Conservation (phyloP, 108 stramenopile genomes). For the Discostella stelligeroides region DNA sequence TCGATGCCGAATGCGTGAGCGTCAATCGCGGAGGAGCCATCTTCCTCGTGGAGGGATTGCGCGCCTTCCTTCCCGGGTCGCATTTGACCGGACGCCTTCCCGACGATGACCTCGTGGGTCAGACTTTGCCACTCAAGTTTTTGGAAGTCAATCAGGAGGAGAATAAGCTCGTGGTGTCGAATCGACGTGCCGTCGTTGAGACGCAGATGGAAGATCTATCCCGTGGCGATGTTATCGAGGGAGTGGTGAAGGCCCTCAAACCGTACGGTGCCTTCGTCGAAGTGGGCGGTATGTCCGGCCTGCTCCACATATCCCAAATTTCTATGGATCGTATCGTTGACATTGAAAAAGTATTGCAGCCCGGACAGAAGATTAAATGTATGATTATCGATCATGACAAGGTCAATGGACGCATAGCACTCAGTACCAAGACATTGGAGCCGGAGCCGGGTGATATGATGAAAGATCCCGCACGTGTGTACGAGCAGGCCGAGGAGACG, state of each 20-base stretch:
- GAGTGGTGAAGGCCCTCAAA: slow-evolving; percentile 94
- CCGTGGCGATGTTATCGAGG: slow-evolving; percentile 92
- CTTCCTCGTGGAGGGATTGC: slow-evolving; percentile 89
- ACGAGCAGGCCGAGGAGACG: slow-evolving; percentile 89
- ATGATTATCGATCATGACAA: slow-evolving; percentile 99
- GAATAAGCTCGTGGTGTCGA: slow-evolving; percentile 94
- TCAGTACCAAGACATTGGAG: slow-evolving; percentile 96
- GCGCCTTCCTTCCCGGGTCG: slow-evolving; percentile 95
- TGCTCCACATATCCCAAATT: slow-evolving; percentile 98
- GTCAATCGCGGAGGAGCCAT: slow-evolving; percentile 97
- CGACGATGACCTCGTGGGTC: slow-evolving; percentile 88
- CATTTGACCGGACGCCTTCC: slow-evolving; percentile 89
- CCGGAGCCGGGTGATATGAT: slow-evolving; percentile 97
- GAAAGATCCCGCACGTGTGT: slow-evolving; percentile 84
- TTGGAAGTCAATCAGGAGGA: slow-evolving; percentile 93
- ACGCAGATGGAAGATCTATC: slow-evolving; percentile 89
- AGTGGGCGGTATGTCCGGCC: slow-evolving; percentile 94
- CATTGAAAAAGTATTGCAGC: slow-evolving; percentile 87
- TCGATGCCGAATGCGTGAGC: slow-evolving; percentile 89
- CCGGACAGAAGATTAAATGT: slow-evolving; percentile 92
- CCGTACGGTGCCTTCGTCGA: slow-evolving; percentile 98
- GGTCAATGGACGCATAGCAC: slow-evolving; percentile 93
- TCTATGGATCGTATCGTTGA: slow-evolving; percentile 96
- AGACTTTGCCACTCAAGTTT: slow-evolving; percentile 87
- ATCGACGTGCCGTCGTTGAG: slow-evolving; percentile 93